These are phyloP conservation scores for Ophiostoma himal-ulmi DNA, from an alignment of 2,329 filamentous ascomycete genomes.

Conservation along the genomic window DNA sequence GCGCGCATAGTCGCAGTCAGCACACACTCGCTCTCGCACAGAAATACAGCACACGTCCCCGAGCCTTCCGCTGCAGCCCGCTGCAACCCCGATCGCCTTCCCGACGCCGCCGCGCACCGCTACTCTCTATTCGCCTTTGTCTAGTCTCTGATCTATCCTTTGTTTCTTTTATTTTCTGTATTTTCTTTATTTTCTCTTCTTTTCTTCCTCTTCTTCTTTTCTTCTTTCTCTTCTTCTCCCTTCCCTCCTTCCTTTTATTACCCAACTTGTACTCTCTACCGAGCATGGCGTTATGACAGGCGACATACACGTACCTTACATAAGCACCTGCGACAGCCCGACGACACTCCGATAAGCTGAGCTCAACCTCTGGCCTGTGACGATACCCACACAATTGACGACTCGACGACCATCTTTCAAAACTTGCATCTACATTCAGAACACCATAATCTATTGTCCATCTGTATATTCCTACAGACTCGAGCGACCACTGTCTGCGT, in stretches of 20 bases:
- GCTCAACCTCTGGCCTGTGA: neutral
- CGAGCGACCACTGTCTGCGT: neutral
- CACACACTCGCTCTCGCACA: neutral
- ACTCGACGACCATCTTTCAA: neutral
- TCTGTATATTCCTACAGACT: no score
- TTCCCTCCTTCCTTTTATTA: neutral
- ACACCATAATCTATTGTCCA: neutral
- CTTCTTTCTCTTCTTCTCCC: neutral
- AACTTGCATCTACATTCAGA: neutral
- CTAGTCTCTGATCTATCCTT: neutral
- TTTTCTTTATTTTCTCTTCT: neutral
- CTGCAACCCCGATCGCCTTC: neutral
- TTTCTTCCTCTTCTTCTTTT: neutral
- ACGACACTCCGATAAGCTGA: neutral
- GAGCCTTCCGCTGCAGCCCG: constrained; percentile 21
- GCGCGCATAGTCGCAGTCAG: neutral
- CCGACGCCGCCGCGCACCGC: constrained; percentile 18
- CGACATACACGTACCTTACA: neutral
- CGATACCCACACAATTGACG: neutral
- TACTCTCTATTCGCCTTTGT: neutral
- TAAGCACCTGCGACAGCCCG: neutral
- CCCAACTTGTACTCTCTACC: no score
- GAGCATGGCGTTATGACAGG: neutral
- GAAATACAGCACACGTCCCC: constrained; percentile 7
- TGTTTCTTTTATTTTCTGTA: neutral